These are phyloP conservation scores for Coemansia reversa DNA, from an alignment of 192 early-diverging fungal species.

Conservation along the genomic window DNA sequence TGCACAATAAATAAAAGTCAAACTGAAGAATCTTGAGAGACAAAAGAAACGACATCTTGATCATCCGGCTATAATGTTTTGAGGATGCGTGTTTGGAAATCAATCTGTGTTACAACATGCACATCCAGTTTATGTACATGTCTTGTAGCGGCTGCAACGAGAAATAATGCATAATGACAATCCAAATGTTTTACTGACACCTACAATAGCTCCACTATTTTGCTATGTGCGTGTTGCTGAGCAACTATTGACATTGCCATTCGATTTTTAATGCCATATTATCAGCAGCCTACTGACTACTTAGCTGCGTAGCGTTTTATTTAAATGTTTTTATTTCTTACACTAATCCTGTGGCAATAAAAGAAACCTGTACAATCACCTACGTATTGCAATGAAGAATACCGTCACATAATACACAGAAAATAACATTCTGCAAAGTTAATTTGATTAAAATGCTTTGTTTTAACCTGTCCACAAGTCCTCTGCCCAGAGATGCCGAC, in stretches of 20 bases:
- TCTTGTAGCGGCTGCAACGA: background rate
- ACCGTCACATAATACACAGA: background rate
- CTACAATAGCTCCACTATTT: background rate
- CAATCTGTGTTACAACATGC: background rate
- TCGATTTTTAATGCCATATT: background rate
- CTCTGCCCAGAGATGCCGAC: background rate
- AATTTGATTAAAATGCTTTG: background rate
- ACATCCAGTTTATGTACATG: background rate
- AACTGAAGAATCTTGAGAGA: background rate
- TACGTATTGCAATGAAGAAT: no score
- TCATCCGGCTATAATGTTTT: background rate
- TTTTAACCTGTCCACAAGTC: conserved; percentile 15
- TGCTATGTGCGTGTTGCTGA: background rate
- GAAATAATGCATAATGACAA: background rate
- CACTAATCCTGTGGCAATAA: no score
- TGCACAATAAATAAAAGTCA: background rate
- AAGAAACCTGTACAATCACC: no score
- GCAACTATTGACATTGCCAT: background rate
- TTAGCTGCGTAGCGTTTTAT: no score
- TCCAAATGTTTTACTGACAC: background rate
- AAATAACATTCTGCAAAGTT: no score
- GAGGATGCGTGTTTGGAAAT: background rate
- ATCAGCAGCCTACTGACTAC: no score
- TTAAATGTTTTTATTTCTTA: no score
- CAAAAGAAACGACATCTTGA: background rate